These are phyloP conservation scores for Syzygium oleosum DNA, from an alignment of 345 rosid species.

Conservation along the genomic window DNA sequence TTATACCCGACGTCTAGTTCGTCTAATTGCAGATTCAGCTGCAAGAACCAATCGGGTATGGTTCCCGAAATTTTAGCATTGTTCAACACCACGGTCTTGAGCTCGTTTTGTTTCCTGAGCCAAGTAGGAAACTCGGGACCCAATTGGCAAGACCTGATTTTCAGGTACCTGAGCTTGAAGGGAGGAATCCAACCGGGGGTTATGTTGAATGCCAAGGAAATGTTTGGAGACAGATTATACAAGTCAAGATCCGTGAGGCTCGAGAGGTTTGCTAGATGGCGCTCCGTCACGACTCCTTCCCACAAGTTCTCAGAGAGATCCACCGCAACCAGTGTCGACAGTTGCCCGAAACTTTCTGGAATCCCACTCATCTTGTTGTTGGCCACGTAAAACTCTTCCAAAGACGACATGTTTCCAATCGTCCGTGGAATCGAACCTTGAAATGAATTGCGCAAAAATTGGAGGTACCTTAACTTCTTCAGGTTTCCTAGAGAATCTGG, in stretches of 20 bases:
- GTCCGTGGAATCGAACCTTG: background rate
- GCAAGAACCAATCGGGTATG: background rate
- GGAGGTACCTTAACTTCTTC: background rate
- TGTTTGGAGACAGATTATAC: background rate
- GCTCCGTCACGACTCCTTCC: background rate
- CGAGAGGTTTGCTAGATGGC: background rate
- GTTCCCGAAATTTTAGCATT: background rate
- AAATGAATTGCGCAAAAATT: background rate
- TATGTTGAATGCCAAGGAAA: background rate
- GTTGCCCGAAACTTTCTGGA: background rate
- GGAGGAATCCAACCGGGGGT: background rate
- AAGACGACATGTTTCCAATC: background rate
- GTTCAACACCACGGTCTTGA: slow-evolving; percentile 5
- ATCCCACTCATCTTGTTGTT: background rate
- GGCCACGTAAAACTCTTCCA: background rate
- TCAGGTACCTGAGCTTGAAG: background rate
- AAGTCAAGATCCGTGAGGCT: background rate
- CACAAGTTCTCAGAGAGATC: background rate
- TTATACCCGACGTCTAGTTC: background rate
- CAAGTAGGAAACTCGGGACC: background rate
- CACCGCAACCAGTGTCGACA: background rate
- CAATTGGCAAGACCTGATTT: background rate
- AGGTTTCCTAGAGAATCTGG: background rate
- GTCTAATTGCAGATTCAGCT: background rate
- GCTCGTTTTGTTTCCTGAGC: slow-evolving; percentile 22